Evolutionary conservation across 306 rosid species (phyloP), one percentile per base, ranked within the genome.

Genomic region (Carpinus fangiana): DNA sequence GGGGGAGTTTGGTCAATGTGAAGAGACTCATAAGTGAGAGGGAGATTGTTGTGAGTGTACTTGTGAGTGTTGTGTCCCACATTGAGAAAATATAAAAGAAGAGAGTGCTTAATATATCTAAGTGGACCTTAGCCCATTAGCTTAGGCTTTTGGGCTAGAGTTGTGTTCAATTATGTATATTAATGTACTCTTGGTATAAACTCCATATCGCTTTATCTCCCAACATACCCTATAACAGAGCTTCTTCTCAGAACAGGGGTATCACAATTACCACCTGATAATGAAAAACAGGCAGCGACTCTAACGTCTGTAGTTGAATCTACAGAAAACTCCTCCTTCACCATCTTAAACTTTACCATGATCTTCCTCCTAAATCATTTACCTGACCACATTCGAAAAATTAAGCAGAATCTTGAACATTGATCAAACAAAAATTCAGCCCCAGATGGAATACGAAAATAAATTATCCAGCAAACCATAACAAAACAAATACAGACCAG

Each of bases 341-440:
- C 72, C 75, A 14, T 78, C 13, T 83, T 72, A 23, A 83, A 72
- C 45, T 87, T 73, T 34, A 34, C 62, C 90, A 84, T 86, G 46
- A 52, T 34, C 52, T 36, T 36, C 21, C 12, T 36, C 52, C 66
- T 9, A 61, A 81, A 74, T 52, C 64, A 72, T 23, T 50, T 52
- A 3, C 18, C 31, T 41, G 16, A 65, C 10, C 71, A 17, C 70
- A 65, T 13, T 7, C 23, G 18, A 10, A 73, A 28, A 74, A 54
- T 12, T 68, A 20, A 36, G 54, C 45, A 12, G 11, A n/a, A 21
- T 28, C 57, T 47, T 20, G 20, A 81, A 23, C 78, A 80, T 79
- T 72, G 23, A 8, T 17, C 31, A 28, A 28, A 28, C 31, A 28
- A 28, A 28, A 28, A 28, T 28, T 28, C 78, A 52, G 18, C 55